Evolutionary conservation across 257 asterid species (phyloP).

Genomic region (Rehmannia glutinosa): DNA sequence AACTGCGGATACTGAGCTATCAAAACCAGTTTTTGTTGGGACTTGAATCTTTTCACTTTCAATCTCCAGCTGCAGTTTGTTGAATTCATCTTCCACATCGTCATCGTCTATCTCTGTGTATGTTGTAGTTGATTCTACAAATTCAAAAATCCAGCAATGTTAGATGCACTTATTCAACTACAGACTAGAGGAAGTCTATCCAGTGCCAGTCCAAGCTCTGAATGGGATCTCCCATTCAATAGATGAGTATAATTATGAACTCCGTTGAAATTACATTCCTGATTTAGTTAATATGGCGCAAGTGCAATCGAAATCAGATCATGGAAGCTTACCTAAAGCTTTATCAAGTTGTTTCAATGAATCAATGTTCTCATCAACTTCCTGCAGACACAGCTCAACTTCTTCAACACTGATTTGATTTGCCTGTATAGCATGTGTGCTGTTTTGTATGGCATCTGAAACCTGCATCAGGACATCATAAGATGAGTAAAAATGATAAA

Average conservation of each 20-base stretch:
- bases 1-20: conserved; percentile 12
- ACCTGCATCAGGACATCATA: conserved; percentile 44
- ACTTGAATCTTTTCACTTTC: conserved; percentile 19
- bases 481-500: not conserved
- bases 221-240: not conserved
- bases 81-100: conserved; percentile 69
- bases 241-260: not conserved
- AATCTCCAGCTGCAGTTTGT: conserved; percentile 49
- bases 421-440: conserved; percentile 58
- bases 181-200: too few species aligned
- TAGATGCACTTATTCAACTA: conserved; percentile 1
- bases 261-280: not conserved
- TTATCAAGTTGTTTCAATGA: conserved; percentile 61
- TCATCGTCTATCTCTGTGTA: conserved; percentile 47
- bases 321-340: conserved; percentile 43
- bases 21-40: conserved; percentile 6
- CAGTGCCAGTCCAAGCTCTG: not conserved
- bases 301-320: conserved; percentile 6
- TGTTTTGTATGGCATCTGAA: conserved; percentile 64
- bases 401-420: conserved; percentile 54
- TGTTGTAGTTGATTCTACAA: conserved; percentile 39
- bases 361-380: conserved; percentile 55
- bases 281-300: not conserved
- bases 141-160: conserved; percentile 4
- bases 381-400: conserved; percentile 62